These are phyloP conservation scores for Purshia tridentata DNA, from an alignment of 306 rosid species.

Conservation along the genomic window DNA sequence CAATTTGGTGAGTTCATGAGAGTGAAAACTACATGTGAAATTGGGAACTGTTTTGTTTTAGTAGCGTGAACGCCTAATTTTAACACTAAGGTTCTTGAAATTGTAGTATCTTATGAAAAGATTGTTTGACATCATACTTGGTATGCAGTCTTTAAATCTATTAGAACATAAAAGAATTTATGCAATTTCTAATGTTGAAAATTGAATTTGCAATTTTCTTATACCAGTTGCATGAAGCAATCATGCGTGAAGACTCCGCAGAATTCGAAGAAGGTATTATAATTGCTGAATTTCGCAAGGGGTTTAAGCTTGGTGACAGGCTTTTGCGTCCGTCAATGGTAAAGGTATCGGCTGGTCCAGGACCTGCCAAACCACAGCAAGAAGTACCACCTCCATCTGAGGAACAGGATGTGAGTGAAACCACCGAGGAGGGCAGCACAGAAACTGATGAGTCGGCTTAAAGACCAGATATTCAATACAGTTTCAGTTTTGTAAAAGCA, in stretches of 20 bases:
- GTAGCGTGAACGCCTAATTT: background rate
- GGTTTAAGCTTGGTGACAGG: constrained; percentile 81
- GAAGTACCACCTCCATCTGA: constrained; percentile 42
- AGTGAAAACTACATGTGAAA: constrained; percentile 16
- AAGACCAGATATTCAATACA: constrained; percentile 25
- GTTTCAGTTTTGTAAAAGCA: constrained; percentile 49
- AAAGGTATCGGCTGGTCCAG: constrained; percentile 97
- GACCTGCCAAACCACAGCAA: constrained; percentile 66
- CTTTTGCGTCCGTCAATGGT: constrained; percentile 95
- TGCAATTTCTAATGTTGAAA: constrained; percentile 27
- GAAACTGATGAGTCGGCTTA: constrained; percentile 44
- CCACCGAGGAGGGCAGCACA: constrained; percentile 25
- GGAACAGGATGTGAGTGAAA: constrained; percentile 44
- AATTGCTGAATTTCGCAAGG: constrained; percentile 77
- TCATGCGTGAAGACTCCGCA: constrained; percentile 84
- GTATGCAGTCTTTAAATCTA: constrained; percentile 12
- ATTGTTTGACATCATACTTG: constrained; percentile 7
- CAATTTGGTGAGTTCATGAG: constrained; percentile 58
- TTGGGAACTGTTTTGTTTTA: constrained; percentile 6
- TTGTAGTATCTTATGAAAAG: constrained; percentile 6
- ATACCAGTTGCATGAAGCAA: constrained; percentile 88
- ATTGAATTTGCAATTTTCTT: constrained; percentile 33
- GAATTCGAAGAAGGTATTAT: constrained; percentile 79
- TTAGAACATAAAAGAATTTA: constrained; percentile 6
- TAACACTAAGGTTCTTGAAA: constrained; percentile 6